Base-by-base conservation (phyloP, 169 alveolate genomes). In the Toxoplasma gondii region DNA sequence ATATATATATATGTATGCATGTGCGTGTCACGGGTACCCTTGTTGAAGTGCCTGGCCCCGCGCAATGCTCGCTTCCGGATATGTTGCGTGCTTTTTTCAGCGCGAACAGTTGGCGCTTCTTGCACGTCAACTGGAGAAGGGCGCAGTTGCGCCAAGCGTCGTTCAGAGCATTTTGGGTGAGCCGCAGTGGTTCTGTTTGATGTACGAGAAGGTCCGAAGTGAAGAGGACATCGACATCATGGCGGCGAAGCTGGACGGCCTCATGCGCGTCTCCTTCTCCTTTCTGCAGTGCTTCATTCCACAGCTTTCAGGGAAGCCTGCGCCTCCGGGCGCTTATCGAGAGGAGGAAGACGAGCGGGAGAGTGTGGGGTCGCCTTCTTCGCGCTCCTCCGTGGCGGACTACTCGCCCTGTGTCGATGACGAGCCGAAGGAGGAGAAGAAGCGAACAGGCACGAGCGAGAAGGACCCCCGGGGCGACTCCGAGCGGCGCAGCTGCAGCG, bases 171-270 rank as follows among this genome's bases (percentile, higher is more conserved):
- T 83, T 53, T 31, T 94, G 36, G 97, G 93, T 9, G 70, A 86
- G 70, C 96, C 94, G 36, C 84, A 95, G 44, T 96, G 97, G 97
- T 94, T 94, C 87, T 58, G 83, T 64, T 70, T 80, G 74, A 74
- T 92, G 88, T 96, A 96, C 83, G 95, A 93, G 39, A 93, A 92
- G 36, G 38, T 92, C 34, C 95, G 96, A 31, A 90, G 96, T n/a
- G 97, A 96, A 36, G 97, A 96, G 70, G 97, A 96, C 88, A 78
- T 93, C 38, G 97, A 96, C 92, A 94, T 69, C 49, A 96, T 96
- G 97, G 96, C 97, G 49, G 96, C 94, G 81, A 93, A 90, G 74
- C 82, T 96, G 86, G 97, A 95, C 84, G 69, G 86, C 38, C 45
- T 93, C 36, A 95, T 96, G 97, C 86, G 91, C 58, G 78, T 91